Base-by-base conservation (phyloP, 371 early-diverging fungal species). In the Syncephalastrum sp. region DNA sequence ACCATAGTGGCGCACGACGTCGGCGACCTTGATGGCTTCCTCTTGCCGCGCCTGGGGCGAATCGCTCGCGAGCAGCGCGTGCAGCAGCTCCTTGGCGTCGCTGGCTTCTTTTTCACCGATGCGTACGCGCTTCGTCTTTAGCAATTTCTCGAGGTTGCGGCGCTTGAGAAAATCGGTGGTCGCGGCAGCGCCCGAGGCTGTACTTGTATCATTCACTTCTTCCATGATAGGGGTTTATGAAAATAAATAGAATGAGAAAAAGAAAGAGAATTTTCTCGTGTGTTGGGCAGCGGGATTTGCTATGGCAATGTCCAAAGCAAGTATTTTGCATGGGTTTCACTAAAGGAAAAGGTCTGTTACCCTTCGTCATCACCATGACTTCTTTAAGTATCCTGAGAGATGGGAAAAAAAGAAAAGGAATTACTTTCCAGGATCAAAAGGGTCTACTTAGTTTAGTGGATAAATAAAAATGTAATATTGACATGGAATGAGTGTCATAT, bases 41-140 rank as follows among this genome's bases (percentile, higher is more conserved):
- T 54, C 52, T 19, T 50, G 29, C 5, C 64, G 55, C 38, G 59
- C 56, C n/a, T 53, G 46, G 21, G 49, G 56, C 45, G 21, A 21
- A 16, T 59, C 23, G 13, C 57, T 47, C 3, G 41, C 29, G 29
- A 63, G 58, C 16, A 63, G 21, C 49, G 57, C 54, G 3, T 25
- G 47, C 14, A 68, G 43, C 15, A 61, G 13, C 14, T 61, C 46
- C 38, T 64, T 61, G 45, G 60, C 61, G 24, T 63, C 76, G 19
- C 68, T 68, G 8, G 76, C 68, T 54, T 75, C 76, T 46, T 62
- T 72, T 41, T 75, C 73, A 33, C 72, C 66, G 44, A 75, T 69
- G 50, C 73, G 76, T 15, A 69, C 60, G 49, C 76, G 70, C 41
- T 67, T 69, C 1, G 63, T 58, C 33, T 70, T 72, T 47, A 68